Evolutionary conservation across 805 yeast species (phyloP).

Genomic region (Kodamaea kaohsiungensis): DNA sequence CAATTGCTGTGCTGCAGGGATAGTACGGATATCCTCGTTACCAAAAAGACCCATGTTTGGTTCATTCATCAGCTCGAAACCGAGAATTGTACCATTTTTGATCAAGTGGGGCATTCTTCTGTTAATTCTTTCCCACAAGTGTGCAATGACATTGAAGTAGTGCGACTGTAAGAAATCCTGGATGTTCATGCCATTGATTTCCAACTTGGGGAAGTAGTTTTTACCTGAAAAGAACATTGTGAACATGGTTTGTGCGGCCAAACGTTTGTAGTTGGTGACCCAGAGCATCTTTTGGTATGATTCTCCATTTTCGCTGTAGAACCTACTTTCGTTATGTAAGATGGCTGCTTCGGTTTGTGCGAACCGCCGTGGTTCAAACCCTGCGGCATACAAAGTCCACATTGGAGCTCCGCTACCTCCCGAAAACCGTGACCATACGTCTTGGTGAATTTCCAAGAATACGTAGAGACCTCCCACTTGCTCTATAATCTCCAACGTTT

Average conservation of each 20-base stretch:
- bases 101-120: conserved; percentile 34
- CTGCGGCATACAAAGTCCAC: conserved; percentile 91
- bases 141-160: conserved; percentile 53
- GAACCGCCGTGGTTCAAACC: conserved; percentile 77
- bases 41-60: conserved; percentile 81
- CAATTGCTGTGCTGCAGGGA: conserved; percentile 66
- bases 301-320: conserved; percentile 32
- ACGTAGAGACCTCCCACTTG: conserved; percentile 74
- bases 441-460: conserved; percentile 88
- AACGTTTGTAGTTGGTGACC: conserved; percentile 81
- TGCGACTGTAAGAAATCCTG: conserved; percentile 74
- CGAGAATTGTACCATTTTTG: conserved; percentile 56
- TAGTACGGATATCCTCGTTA: conserved; percentile 48
- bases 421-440: conserved; percentile 84
- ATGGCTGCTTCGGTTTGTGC: conserved; percentile 75
- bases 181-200: conserved; percentile 69
- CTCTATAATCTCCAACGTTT: conserved; percentile 57
- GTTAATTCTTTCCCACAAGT: conserved; percentile 34
- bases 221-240: conserved; percentile 82
- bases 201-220: conserved; percentile 72
- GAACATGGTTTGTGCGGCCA: conserved; percentile 81
- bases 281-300: conserved; percentile 84
- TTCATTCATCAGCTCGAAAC: conserved; percentile 83
- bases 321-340: conserved; percentile 56
- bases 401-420: conserved; percentile 95